Conservation (phyloP, 2,329 filamentous ascomycete species). For the Colletotrichum plurivorum region DNA sequence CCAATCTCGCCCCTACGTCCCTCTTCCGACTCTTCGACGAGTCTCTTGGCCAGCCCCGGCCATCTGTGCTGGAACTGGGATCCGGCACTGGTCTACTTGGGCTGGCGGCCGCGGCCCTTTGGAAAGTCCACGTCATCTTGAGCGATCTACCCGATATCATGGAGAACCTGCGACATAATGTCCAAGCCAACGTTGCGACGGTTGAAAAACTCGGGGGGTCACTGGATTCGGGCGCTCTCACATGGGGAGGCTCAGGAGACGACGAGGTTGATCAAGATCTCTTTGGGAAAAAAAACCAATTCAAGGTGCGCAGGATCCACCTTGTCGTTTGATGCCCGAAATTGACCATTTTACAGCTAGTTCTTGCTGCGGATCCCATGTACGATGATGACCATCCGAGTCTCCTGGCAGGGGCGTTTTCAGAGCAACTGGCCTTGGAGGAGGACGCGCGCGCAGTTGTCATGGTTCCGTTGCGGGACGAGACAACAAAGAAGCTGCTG, state of each 20-base stretch:
- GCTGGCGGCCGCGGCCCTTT: conserved; percentile 83
- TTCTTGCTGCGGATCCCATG: conserved; percentile 88
- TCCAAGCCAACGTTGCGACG: conserved; percentile 71
- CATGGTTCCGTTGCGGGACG: conserved; percentile 85
- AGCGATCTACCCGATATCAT: conserved; percentile 91
- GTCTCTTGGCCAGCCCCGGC: conserved; percentile 47
- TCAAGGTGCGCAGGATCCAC: conserved; percentile 56
- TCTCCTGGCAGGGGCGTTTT: conserved; percentile 80
- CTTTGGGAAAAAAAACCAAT: conserved; percentile 63
- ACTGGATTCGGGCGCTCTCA: conserved; percentile 76
- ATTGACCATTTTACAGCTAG: conserved; percentile 62
- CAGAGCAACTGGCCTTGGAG: conserved; percentile 73
- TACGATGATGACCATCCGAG: conserved; percentile 88
- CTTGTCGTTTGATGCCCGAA: conserved; percentile 29
- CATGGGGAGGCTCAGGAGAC: conserved; percentile 74
- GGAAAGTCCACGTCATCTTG: conserved; percentile 76
- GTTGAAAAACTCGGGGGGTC: conserved; percentile 69
- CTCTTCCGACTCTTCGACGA: conserved; percentile 62
- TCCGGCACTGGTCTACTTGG: conserved; percentile 94
- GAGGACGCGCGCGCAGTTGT: conserved; percentile 77
- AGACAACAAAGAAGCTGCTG: conserved; percentile 74
- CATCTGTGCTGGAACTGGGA: conserved; percentile 80
- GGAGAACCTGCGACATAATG: conserved; percentile 83
- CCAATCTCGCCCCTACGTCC: conserved; percentile 58
- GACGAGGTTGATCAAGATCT: conserved; percentile 59